Conservation (phyloP, 257 asterid species). For the Cinchona pubescens region DNA sequence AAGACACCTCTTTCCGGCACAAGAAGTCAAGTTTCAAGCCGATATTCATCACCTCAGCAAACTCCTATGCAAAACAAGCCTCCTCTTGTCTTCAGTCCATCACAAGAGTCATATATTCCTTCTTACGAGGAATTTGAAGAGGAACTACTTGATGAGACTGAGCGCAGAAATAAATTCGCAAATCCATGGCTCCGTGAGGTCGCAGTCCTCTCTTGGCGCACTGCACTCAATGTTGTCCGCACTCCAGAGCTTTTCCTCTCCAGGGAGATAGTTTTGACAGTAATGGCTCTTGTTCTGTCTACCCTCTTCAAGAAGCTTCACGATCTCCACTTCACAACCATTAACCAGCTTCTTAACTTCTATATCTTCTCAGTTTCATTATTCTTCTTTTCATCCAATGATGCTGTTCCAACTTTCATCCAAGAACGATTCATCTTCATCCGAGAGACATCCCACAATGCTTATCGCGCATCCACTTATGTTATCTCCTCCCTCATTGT, state of each 20-base stretch:
- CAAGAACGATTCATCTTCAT: conserved; percentile 88
- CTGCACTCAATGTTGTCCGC: conserved; percentile 63
- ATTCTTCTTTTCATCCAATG: conserved; percentile 79
- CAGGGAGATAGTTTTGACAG: conserved; percentile 61
- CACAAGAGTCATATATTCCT: conserved; percentile 28
- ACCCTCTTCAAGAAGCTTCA: conserved; percentile 58
- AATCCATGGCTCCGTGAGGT: conserved; percentile 85
- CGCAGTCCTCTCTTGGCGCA: conserved; percentile 75
- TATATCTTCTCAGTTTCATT: conserved; percentile 76
- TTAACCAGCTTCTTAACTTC: conserved; percentile 69
- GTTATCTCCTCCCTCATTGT: conserved; percentile 81
- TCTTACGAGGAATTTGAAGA: conserved; percentile 50
- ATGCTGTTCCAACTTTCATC: conserved; percentile 86
- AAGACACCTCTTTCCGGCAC: conserved; percentile 32
- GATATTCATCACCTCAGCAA: conserved; percentile 26
- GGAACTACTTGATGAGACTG: conserved; percentile 70
- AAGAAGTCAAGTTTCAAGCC: conserved; percentile 39
- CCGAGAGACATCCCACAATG: conserved; percentile 79
- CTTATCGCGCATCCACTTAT: conserved; percentile 75
- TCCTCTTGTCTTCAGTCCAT: conserved; percentile 41
- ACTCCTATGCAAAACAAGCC: conserved; percentile 30
- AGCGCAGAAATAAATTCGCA: conserved; percentile 56
- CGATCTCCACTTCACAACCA: conserved; percentile 39
- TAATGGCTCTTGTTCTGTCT: conserved; percentile 70
- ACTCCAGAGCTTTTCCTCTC: conserved; percentile 84